Base-by-base conservation (phyloP, 148 eudicot species). In the Cornus suecica region DNA sequence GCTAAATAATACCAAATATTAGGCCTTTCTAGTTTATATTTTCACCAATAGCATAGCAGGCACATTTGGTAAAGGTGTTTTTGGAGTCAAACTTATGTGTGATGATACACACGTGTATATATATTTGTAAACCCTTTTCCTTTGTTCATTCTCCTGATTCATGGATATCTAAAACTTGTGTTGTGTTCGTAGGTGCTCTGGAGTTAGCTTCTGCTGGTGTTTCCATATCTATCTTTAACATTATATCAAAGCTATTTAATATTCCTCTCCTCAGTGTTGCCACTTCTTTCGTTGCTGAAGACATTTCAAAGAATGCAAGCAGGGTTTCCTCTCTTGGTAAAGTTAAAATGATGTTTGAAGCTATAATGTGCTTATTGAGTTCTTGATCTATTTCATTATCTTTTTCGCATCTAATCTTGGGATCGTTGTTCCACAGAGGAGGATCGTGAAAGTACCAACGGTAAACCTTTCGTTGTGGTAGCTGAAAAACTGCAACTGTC, bases 201-300 rank as follows among this genome's bases (percentile, higher is more conserved):
- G 92, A 91, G 83, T 88, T 95, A 84, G 99, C 94, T 37, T 91
- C 94, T 25, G 97, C 99, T 79, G 97, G 94, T 84, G 92, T 91
- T 79, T 95, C 99, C 78, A 84, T 89, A 72, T 89, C 97, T 68
- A 84, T 95, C 63, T 92, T 95, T 45, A 95, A 95, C 77, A 90
- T 89, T 42, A 79, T 95, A 73, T 95, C 99, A 11, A 95, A 95
- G 84, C 80, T 95, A 45, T 93, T 95, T 41, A 95, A 95, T 81
- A 86, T 95, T 69, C 99, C 99, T 68, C 99, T 95, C 74, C 97
- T 95, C 26, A 93, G 99, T 83, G 93, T 95, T 83, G 88, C 99
- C 78, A 90, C 97, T 70, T 91, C 99, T 69, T 90, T 95, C 77
- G 97, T 93, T 70, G 99, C 99, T 67, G 99, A 95, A 86, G 99